Evolutionary conservation across 139 green algal genomes (phyloP), one percentile per base, ranked within the genome.

Genomic region (Volvox africanus): DNA sequence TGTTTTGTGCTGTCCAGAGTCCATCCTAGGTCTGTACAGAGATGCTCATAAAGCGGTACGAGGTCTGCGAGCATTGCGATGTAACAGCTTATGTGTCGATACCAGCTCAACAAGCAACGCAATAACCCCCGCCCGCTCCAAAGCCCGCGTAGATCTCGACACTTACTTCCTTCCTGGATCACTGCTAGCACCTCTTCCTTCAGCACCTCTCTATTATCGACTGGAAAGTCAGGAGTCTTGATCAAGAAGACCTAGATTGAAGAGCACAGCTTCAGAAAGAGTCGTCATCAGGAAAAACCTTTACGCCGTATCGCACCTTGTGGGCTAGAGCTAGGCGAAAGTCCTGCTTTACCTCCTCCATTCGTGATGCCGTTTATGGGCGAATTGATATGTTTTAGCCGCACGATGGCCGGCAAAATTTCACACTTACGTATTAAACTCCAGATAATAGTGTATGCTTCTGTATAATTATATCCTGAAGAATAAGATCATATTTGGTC

Each of bases 41-140:
- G 33, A n/a, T 96, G 71, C 92, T 97, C 93, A 82, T 99, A 99
- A 13, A 97, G 67, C 0, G 94, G 95, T 3, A 94, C 92, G 61
- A 97, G 84, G 65, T 97, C 96, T 98, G 95, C 61, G 35, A 36
- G 44, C 75, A 55, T 13, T 35, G 50, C 32, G 32, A 32, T 16
- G 65, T 30, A 26, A 73, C 3, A 28, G 5, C 5, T 2, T 24
- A 73, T 73, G 21, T 73, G 65, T 5, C 11, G 6, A 28, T 24
- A 24, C 11, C 24, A 12, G 24, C 65, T 73, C 65, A 24, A 73
- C 65, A 30, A 28, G 11, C 24, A 28, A 16, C 65, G 65, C 65
- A 28, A 30, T 30, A 73, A 9, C 24, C 65, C 21, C 21, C 6
- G 24, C 24, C 30, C 6, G 26, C 76, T 19, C 77, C 24, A 83